These are phyloP conservation scores for Chlorella ohadii DNA, from an alignment of 139 green algal species.

Conservation along the genomic window DNA sequence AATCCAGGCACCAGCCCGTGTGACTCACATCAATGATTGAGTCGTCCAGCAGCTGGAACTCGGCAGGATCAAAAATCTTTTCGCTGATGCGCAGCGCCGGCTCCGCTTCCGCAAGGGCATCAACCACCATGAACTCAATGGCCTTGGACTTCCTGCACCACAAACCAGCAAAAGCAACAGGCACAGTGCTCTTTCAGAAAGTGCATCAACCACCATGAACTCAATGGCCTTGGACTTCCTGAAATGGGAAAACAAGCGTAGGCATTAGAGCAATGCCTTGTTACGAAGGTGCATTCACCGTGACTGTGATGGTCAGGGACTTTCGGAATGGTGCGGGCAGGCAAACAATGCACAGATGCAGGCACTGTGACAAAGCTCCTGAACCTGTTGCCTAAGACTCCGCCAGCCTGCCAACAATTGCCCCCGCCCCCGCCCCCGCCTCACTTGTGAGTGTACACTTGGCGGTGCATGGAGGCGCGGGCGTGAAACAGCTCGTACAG, in stretches of 20 bases:
- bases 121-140: constrained; percentile 89
- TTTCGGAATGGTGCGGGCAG: too few relatives aligned
- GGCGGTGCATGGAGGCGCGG: constrained; percentile 74
- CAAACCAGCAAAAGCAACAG: neutral
- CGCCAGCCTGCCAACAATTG: neutral
- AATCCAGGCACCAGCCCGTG: too few relatives aligned
- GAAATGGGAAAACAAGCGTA: too few relatives aligned
- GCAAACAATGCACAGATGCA: too few relatives aligned
- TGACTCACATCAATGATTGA: constrained; percentile 64
- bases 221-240: constrained; percentile 81
- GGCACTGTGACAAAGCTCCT: too few relatives aligned
- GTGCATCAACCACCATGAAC: constrained; percentile 89
- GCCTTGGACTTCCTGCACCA: constrained; percentile 69
- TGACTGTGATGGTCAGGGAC: too few relatives aligned
- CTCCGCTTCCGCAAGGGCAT: constrained; percentile 81
- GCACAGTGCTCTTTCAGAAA: constrained; percentile 50
- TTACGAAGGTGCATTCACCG: too few relatives aligned
- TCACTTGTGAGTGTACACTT: constrained; percentile 84
- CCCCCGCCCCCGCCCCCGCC: neutral
- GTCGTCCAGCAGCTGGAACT: constrained; percentile 83
- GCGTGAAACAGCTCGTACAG: constrained; percentile 80
- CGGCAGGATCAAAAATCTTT: constrained; percentile 34
- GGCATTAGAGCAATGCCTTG: too few relatives aligned
- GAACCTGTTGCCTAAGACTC: too few relatives aligned
- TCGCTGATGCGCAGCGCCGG: constrained; percentile 58